phyloP scores from a whole-genome alignment of 805 yeast species.

The Nakazawaea anatomiae region DNA sequence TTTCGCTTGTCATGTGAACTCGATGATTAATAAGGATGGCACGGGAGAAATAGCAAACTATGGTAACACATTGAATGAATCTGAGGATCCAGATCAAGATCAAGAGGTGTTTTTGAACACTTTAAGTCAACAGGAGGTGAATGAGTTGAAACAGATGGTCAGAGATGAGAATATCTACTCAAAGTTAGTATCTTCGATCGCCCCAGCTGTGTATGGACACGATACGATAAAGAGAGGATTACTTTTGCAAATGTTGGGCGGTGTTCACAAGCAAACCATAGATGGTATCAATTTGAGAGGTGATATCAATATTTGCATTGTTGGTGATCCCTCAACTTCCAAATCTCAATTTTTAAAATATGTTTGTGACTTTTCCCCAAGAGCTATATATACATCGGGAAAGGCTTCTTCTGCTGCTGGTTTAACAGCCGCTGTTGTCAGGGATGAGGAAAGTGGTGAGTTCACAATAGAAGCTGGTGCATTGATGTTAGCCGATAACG shows the following conservation, averaged over 20 bases:
- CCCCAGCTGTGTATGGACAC: slow-evolving; percentile 96
- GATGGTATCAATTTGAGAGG: slow-evolving; percentile 96
- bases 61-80: slow-evolving; percentile 15
- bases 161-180: slow-evolving; percentile 80
- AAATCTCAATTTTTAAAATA: slow-evolving; percentile 94
- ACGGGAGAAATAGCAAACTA: slow-evolving; percentile 20
- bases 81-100: slow-evolving; percentile 53
- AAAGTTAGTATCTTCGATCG: slow-evolving; percentile 79
- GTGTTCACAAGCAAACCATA: slow-evolving; percentile 88
- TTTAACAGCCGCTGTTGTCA: slow-evolving; percentile 94
- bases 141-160: slow-evolving; percentile 85
- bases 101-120: slow-evolving; percentile 78
- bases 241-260: slow-evolving; percentile 82
- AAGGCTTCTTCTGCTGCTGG: slow-evolving; percentile 99
- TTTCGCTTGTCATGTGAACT: slow-evolving; percentile 83
- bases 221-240: slow-evolving; percentile 92
- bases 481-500: slow-evolving; percentile 95
- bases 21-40: slow-evolving; percentile 37
- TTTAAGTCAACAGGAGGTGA: slow-evolving; percentile 73
- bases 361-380: slow-evolving; percentile 84
- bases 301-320: slow-evolving; percentile 92
- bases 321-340: slow-evolving; percentile 97
- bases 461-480: slow-evolving; percentile 99
- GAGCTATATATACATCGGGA: slow-evolving; percentile 96
- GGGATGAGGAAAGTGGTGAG: slow-evolving; percentile 96